Evolutionary conservation across 805 yeast species (phyloP), one percentile per base, ranked within the genome.

Genomic region (Candida maesae): DNA sequence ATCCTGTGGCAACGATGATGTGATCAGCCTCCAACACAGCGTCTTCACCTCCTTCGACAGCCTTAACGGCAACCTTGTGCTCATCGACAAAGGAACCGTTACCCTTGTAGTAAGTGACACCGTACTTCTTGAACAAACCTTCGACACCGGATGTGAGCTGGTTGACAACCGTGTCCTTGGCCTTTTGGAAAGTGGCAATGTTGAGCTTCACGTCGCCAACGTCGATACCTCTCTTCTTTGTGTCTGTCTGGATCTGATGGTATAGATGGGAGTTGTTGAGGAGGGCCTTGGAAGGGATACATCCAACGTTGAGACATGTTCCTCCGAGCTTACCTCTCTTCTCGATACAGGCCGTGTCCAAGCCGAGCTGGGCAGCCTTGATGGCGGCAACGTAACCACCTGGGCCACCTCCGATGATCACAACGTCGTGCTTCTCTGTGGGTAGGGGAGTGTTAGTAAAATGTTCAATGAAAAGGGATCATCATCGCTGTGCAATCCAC

Each of bases 371-470:
- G 37, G 99, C 99, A 46, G 96, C 96, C 68, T 88, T 91, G 66
- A 93, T 93, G 59, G 99, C 99, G 41, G 97, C 98, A 56, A 93
- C 93, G 66, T 93, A 93, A 49, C 99, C 99, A 67, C 98, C 99
- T 54, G 99, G 99, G 45, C 99, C 99, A 58, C 97, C 98, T 55
- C 99, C 99, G 60, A 93, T 84, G 56, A 93, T 87, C 41, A 91
- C 95, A 41, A 93, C 78, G 60, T 93, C 98, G 63, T 87, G 93
- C 60, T 82, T 81, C 56, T 54, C 56, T 46, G 51, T 21, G 28
- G 21, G 46, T 46, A 20, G 10, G 15, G n/a, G n/a, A n/a, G 7
- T 27, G 42, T 38, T 36, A 36, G 45, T 41, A 13, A 30, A 12
- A 14, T n/a, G 19, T 11, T 19, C 14, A 7, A n/a, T n/a, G n/a